Conservation (phyloP, 2,329 filamentous ascomycete species). For the Fusarium sp. region DNA sequence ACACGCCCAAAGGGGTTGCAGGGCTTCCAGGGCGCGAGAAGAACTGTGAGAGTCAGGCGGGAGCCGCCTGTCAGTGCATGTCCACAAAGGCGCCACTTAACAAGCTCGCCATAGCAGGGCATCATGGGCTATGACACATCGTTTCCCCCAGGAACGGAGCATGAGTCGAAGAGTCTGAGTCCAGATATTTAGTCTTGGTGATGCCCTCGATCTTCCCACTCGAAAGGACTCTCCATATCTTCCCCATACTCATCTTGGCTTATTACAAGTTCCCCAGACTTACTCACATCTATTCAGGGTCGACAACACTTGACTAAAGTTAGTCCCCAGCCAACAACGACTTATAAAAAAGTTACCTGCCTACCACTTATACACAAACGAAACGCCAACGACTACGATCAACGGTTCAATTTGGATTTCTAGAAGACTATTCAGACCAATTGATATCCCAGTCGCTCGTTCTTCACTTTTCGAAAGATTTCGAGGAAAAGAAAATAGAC, state of each 20-base stretch:
- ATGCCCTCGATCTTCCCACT: slow-evolving; percentile 39
- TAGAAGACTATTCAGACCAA: slow-evolving; percentile 18
- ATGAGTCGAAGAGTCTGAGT: slow-evolving; percentile 31
- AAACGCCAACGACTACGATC: slow-evolving; percentile 12
- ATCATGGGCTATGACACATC: slow-evolving; percentile 47
- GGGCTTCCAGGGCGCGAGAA: slow-evolving; percentile 33
- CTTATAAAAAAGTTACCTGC: slow-evolving; percentile 22
- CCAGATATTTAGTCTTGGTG: slow-evolving; percentile 46
- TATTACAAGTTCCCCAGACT: slow-evolving; percentile 38
- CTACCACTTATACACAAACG: slow-evolving; percentile 31
- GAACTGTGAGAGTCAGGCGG: slow-evolving; percentile 45
- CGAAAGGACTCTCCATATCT: slow-evolving; percentile 40
- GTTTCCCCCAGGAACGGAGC: slow-evolving; percentile 40
- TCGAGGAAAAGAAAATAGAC: slow-evolving; percentile 29
- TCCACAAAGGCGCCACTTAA: slow-evolving; percentile 45
- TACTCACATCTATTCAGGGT: slow-evolving; percentile 22
- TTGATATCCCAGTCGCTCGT: slow-evolving; percentile 22
- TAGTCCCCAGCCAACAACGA: slow-evolving; percentile 27
- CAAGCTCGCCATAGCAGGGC: slow-evolving; percentile 47
- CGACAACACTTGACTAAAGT: slow-evolving; percentile 20
- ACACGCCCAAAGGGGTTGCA: slow-evolving; percentile 38
- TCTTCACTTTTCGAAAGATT: slow-evolving; percentile 7
- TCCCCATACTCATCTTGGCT: slow-evolving; percentile 34
- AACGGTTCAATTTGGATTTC: slow-evolving; percentile 11
- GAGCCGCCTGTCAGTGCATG: slow-evolving; percentile 39